Base-by-base conservation (phyloP, 140 eudicot genomes). In the Bidens hawaiensis region DNA sequence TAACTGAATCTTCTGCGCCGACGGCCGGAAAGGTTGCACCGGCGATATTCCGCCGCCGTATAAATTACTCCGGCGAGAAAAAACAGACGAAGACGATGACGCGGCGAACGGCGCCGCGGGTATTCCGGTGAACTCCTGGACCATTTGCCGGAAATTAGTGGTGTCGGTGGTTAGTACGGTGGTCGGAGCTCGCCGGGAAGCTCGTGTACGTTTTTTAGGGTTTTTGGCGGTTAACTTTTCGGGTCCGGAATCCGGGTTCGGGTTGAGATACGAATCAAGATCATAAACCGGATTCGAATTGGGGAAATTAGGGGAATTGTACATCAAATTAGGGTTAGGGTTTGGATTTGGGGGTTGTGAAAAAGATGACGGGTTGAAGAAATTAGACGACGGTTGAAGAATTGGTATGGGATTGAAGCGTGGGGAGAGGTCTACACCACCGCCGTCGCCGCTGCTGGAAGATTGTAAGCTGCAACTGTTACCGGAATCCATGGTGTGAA, bases 171-270 rank as follows among this genome's bases (percentile, higher is more conserved):
- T 79, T 19, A 88, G 72, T 0, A 88, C 94, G 19, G 96, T 88
- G 49, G 96, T 88, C 0, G 96, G 96, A 3, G 96, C 90, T 40
- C 94, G 75, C 43, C 96, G 76, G 1, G 96, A 88, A 47, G 96
- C 94, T 57, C 96, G 69, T 0, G 83, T 82, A 10, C 96, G 80
- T 23, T 84, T 88, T 67, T 78, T 85, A 12, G 86, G 86, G 68
- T 76, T 81, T 52, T 73, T 81, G 30, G 58, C 27, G 2, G 11
- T 40, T 42, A 25, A 21, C 49, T 54, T 60, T 8, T 42, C 42
- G 15, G 18, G 16, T 21, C 56, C 56, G 10, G 4, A 21, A 49
- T 22, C 28, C 30, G 30, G 42, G 42, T 28, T 55, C 7, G 10
- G 76, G 40, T 36, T 38, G 1, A 30, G 59, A 31, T 15, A 41